Evolutionary conservation across 2,329 filamentous ascomycete genomes (phyloP), one percentile per base, ranked within the genome.

Genomic region (Paecilomyces fulvus): DNA sequence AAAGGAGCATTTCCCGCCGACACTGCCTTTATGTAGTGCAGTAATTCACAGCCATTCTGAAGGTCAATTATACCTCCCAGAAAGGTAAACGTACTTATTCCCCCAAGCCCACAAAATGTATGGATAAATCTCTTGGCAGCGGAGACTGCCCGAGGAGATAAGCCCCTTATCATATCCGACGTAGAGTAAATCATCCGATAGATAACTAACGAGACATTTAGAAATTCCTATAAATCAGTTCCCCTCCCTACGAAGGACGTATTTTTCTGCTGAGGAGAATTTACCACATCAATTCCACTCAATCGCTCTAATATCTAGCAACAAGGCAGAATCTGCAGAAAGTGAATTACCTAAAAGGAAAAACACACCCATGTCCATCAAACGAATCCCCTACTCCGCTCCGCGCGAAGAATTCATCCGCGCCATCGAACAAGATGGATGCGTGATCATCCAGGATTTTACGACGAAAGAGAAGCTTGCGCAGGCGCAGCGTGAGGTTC

Each of bases 391-490:
- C 17, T 57, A 54, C 48, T 28, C 30, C 7, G 52, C 55, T 2
- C 52, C 48, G 7, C 55, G 55, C 20, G 52, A 57, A 30, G 46
- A 55, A 10, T 71, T 72, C 61, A 65, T 71, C 55, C 60, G 66
- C 7, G 68, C 69, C 1, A 54, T 72, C 23, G 67, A 72, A 57
- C 57, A 62, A 50, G 67, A 73, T 57, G 69, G 70, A 21, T 70
- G 69, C 43, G 70, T 70, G 8, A 65, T 72, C 33, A 60, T 72
- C 25, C 62, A 64, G 23, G 64, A 67, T 54, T 72, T 72, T 55
- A 68, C 70, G 2, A 59, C 64, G 46, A 43, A 58, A 12, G 59
- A 63, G 5, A 61, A 62, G 9, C 50, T 72, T 17, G 65, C 61
- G 25, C 53, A 66, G 30, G 70, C 69, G 5, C 58, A 66, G 30